Evolutionary conservation across 2,329 filamentous ascomycete genomes (phyloP), one percentile per base, ranked within the genome.

Genomic region (Ophiostoma sp.): DNA sequence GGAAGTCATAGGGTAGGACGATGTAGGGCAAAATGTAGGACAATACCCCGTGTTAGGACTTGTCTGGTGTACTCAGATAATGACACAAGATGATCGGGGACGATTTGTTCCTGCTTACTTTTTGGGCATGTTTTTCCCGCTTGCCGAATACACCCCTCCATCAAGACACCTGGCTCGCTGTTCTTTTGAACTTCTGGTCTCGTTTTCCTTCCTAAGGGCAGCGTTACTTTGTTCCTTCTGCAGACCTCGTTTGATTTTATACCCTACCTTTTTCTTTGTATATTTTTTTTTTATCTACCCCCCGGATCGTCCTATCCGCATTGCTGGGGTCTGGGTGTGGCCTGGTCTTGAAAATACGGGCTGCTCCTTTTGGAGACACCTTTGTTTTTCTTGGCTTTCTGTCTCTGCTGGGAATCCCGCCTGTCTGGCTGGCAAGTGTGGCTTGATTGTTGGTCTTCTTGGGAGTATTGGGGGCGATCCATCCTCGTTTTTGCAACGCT

Each of bases 91-190:
- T 17, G 5, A 31, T 69, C 66, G 45, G 45, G 19, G 66, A 17
- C 33, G 68, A 19, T 59, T 57, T 70, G 33, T 31, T 42, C 50
- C 68, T 57, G 68, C 68, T 70, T 42, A 59, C 68, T 57, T 59
- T 69, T 57, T 19, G 4, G 55, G 59, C 59, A 25, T 33, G 61
- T 45, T 3, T 28, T 22, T 66, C 36, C 33, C 59, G 33, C 33
- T 15, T 42, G 59, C 36, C 33, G 33, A 64, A 22, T 42, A 42
- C 42, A 52, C 45, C 28, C 31, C 31, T 69, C 25, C 28, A 9
- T 52, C 28, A 42, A 25, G 61, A 9, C 28, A 19, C 15, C 55
- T 61, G 17, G 31, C 5, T 61, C 25, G 11, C 55, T 61, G 28
- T 2, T 9, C 9, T 17, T 33, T 17, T n/a, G 9, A 42, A 12